These are phyloP conservation scores for Picea abies DNA, from an alignment of 83 land plant genomes.

Conservation along the genomic window DNA sequence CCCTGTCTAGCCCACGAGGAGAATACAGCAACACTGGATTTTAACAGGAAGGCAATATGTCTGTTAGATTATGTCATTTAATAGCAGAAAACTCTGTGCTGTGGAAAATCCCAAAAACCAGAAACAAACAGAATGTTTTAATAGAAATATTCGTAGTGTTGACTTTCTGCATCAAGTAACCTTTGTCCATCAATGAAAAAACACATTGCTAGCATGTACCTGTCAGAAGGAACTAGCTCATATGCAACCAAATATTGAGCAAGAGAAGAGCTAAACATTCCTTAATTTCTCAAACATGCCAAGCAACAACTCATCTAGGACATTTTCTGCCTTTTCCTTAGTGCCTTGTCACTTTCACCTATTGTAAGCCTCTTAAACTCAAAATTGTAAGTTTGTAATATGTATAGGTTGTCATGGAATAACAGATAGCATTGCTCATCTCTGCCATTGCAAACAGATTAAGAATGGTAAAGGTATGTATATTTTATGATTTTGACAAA, in stretches of 20 bases:
- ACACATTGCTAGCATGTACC: too few relatives aligned
- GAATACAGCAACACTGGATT: constrained; percentile 82
- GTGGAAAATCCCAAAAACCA: not conserved
- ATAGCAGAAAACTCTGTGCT: not conserved
- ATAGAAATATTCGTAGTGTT: not conserved
- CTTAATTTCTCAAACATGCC: not conserved
- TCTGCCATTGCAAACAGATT: not conserved
- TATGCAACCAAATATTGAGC: not conserved
- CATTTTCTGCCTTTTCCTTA: not conserved
- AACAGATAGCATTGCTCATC: not conserved
- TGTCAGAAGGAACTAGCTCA: not conserved
- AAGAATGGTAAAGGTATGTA: not conserved
- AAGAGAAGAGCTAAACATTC: not conserved
- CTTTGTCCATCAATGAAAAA: not conserved
- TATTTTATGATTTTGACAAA: not conserved
- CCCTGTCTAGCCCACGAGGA: constrained; percentile 74
- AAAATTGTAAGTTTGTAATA: not conserved
- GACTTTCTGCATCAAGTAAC: constrained; percentile 2
- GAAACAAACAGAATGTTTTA: not conserved
- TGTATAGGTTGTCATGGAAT: not conserved
- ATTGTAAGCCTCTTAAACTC: not conserved
- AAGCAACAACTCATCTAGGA: not conserved
- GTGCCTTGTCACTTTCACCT: not conserved
- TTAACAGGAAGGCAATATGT: not conserved
- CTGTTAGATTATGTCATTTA: not conserved